These are phyloP conservation scores for Suhomyces sp. DNA, from an alignment of 805 yeast species.

Conservation along the genomic window DNA sequence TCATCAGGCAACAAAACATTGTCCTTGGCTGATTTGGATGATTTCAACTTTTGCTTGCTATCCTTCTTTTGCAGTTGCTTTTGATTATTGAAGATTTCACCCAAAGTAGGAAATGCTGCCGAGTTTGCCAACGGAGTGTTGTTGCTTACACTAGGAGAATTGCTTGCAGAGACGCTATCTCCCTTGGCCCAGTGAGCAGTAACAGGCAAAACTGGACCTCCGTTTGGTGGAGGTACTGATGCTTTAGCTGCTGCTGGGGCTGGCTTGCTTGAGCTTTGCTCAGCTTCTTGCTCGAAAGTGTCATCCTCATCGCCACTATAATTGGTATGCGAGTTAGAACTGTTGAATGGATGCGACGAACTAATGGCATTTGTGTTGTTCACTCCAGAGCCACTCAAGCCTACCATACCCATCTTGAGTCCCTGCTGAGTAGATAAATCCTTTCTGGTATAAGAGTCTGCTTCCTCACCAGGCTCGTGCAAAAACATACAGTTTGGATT, in stretches of 20 bases:
- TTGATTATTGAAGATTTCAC: constrained; percentile 42
- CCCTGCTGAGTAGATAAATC: constrained; percentile 77
- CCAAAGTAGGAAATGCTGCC: constrained; percentile 60
- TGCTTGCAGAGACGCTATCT: constrained; percentile 23
- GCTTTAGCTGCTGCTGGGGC: constrained; percentile 6
- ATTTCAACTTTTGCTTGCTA: constrained; percentile 27
- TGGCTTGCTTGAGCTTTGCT: neutral
- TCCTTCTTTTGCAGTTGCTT: constrained; percentile 30
- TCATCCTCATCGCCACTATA: constrained; percentile 14
- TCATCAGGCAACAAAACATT: constrained; percentile 45
- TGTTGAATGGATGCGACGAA: constrained; percentile 4
- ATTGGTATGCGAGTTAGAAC: neutral
- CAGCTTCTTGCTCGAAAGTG: constrained; percentile 1
- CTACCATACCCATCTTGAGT: constrained; percentile 52
- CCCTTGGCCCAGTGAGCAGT: constrained; percentile 63
- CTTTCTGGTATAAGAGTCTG: constrained; percentile 91
- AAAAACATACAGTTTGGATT: constrained; percentile 98
- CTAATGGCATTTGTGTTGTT: constrained; percentile 19
- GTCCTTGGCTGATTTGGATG: constrained; percentile 27
- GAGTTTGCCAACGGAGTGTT: constrained; percentile 42
- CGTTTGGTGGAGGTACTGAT: constrained; percentile 7
- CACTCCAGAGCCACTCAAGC: constrained; percentile 18
- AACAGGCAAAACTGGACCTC: constrained; percentile 58
- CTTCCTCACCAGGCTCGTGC: constrained; percentile 99
- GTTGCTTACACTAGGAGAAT: constrained; percentile 37